Evolutionary conservation across 805 yeast genomes (phyloP), one percentile per base, ranked within the genome.

Genomic region (Zygosaccharomyces siamensis): DNA sequence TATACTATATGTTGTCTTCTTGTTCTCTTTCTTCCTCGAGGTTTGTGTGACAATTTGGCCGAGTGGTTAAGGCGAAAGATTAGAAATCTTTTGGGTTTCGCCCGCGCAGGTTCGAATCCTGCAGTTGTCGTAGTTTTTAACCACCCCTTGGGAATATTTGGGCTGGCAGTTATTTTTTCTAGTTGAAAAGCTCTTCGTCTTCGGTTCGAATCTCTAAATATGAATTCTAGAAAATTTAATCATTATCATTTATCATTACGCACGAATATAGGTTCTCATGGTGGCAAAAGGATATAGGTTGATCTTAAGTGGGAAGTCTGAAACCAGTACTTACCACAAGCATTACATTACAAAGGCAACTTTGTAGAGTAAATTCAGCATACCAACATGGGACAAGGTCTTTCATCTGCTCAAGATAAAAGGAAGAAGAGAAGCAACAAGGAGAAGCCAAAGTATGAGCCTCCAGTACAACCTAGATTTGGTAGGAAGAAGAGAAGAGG

Each of bases 381-480:
- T n/a, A 35, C n/a, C 28, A 18, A 24, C 16, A 64, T 64, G 71
- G 71, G 71, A 49, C 71, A 67, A 63, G 70, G 69, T 40, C 67
- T 62, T 28, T 67, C 71, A 32, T 55, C 66, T 31, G 62, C 66
- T 32, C 64, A 64, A 49, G 62, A 62, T 51, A 60, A 59, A 44
- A 59, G 74, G 66, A 75, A 74, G 69, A 80, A 80, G 67, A 82
- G 79, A 59, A 81, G 78, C 54, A 83, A 83, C 72, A 81, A 83
- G 57, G 87, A 86, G 61, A 90, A 92, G 71, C 98, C 97, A 63
- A 92, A 90, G 75, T 93, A 92, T 70, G 99, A 93, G 71, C 98
- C 99, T 31, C 99, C 99, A 12, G 97, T 92, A 52, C 95, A 92
- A 70, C 84, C 96, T 5, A 83, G 90, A 57, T 86, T 89, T 62